These are phyloP conservation scores for Testicularia cyperi DNA, from an alignment of 1,284 basidiomycete species.

Conservation along the genomic window DNA sequence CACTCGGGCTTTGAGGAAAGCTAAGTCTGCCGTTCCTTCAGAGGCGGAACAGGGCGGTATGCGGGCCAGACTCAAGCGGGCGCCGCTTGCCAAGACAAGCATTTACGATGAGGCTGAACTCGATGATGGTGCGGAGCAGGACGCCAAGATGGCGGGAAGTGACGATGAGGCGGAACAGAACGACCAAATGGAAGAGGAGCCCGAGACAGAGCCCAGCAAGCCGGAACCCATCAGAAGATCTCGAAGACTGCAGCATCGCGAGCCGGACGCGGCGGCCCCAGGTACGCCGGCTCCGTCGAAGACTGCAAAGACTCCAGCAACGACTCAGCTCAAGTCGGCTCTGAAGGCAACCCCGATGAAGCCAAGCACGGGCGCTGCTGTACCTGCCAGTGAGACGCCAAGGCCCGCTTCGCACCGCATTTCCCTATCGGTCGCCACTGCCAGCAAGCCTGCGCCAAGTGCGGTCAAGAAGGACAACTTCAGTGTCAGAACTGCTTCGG, in stretches of 20 bases:
- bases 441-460: constrained; percentile 17
- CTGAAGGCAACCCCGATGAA: constrained; percentile 32
- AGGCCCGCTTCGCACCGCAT: constrained; percentile 32
- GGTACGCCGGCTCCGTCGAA: constrained; percentile 5
- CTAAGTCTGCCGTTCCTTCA: constrained; percentile 15
- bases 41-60: constrained; percentile 21
- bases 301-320: constrained; percentile 4
- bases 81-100: background rate
- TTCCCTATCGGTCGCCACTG: constrained; percentile 22
- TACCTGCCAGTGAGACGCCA: constrained; percentile 8
- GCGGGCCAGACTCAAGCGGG: constrained; percentile 22
- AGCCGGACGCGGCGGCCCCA: constrained; percentile 5
- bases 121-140: constrained; percentile 14
- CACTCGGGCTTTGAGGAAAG: constrained; percentile 37
- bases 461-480: constrained; percentile 42
- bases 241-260: constrained; percentile 15
- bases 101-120: constrained; percentile 5
- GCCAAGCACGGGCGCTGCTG: constrained; percentile 5
- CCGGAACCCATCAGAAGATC: constrained; percentile 26
- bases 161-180: too few relatives aligned
- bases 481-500: constrained; percentile 24
- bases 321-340: constrained; percentile 27
- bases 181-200: constrained; percentile 14
- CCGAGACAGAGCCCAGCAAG: constrained; percentile 8
- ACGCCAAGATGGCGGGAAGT: too few relatives aligned